phyloP scores from a whole-genome alignment of 495 filamentous ascomycete genomes.

The Neurospora sp. region DNA sequence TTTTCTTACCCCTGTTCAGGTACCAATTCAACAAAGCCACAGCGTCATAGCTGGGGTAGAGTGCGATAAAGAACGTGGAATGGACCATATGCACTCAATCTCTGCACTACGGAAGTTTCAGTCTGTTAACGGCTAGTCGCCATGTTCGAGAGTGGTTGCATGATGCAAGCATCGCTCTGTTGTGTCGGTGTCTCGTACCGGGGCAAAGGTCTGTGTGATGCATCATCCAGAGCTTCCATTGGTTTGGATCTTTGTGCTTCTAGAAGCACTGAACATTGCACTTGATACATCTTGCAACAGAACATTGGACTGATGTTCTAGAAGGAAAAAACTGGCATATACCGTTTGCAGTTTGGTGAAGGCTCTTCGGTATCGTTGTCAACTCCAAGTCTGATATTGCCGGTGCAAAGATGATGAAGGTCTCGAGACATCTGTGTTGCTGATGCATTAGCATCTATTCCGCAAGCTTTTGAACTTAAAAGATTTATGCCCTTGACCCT shows the following conservation, averaged over 20 bases:
- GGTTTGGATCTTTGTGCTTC: neutral
- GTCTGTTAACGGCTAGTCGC: neutral
- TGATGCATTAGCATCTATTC: neutral
- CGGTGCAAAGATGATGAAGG: neutral
- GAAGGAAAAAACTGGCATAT: neutral
- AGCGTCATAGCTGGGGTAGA: neutral
- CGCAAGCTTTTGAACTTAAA: no score
- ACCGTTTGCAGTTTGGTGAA: neutral
- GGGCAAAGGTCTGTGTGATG: neutral
- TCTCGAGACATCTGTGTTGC: neutral
- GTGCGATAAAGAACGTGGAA: neutral
- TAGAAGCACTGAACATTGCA: neutral
- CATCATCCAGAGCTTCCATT: neutral
- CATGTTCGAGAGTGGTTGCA: neutral
- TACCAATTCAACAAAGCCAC: neutral
- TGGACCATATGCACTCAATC: neutral
- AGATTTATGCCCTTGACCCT: no score
- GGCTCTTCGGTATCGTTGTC: neutral
- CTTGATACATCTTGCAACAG: no score
- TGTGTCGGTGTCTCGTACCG: neutral
- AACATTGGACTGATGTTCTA: neutral
- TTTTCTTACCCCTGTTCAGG: neutral
- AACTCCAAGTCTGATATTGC: neutral
- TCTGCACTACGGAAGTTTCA: neutral
- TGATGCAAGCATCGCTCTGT: neutral